These are phyloP conservation scores for Aspergillus cristatus DNA, from an alignment of 495 filamentous ascomycete genomes.

Conservation along the genomic window DNA sequence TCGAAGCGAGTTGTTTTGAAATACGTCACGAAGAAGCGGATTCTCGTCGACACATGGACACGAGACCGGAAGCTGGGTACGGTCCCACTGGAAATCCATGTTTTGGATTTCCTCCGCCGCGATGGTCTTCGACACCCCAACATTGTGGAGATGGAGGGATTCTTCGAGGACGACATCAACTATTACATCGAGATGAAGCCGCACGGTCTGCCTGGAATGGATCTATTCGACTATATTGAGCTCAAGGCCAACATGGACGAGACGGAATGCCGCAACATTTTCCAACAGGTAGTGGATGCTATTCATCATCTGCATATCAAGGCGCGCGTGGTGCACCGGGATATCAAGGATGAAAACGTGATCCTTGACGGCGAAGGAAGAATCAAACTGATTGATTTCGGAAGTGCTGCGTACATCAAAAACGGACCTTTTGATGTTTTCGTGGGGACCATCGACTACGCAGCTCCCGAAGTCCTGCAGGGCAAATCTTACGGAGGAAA, in stretches of 20 bases:
- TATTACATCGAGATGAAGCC: conserved; percentile 99
- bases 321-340: conserved; percentile 86
- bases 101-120: conserved; percentile 83
- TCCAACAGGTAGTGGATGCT: conserved; percentile 81
- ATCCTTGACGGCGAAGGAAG: conserved; percentile 90
- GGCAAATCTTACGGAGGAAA: conserved; percentile 89
- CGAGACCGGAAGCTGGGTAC: conserved; percentile 91
- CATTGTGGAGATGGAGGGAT: conserved; percentile 97
- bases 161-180: conserved; percentile 96
- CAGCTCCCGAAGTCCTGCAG: conserved; percentile 92
- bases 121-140: conserved; percentile 87
- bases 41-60: conserved; percentile 98
- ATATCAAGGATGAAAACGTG: conserved; percentile 99
- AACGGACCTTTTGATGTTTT: conserved; percentile 98
- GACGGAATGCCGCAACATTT: conserved; percentile 85
- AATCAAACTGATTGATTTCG: conserved; percentile 97
- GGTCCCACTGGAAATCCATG: conserved; percentile 94
- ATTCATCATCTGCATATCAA: conserved; percentile 88
- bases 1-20: conserved; percentile 86
- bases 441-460: conserved; percentile 98
- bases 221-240: conserved; percentile 98
- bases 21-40: conserved; percentile 94
- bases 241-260: conserved; percentile 95
- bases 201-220: conserved; percentile 95
- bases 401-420: conserved; percentile 95